Conservation (phyloP, 805 yeast genomes). For the Candida jianshihensis region DNA sequence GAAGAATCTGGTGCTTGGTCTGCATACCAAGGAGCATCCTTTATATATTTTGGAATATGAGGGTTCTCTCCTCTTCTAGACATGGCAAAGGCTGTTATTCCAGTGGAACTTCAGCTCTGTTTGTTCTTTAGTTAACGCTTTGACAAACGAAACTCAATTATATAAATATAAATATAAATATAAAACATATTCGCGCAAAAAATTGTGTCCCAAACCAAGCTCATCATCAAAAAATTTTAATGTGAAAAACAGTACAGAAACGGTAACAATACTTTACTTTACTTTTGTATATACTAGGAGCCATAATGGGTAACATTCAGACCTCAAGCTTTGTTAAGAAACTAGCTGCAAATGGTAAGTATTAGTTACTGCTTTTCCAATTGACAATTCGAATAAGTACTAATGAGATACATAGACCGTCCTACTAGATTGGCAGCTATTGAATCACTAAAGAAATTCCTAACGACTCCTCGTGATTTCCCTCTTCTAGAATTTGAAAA, state of each 20-base stretch:
- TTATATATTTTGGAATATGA: conserved; percentile 34
- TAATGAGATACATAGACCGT: conserved; percentile 36
- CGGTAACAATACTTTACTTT: too few species aligned
- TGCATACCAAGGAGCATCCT: conserved; percentile 35
- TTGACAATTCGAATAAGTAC: too few species aligned
- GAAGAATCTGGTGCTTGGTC: conserved; percentile 14
- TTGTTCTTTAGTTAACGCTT: background rate
- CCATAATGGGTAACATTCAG: conserved; percentile 23
- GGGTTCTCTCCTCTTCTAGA: conserved; percentile 18
- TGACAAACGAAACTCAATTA: too few species aligned
- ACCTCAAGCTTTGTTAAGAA: conserved; percentile 60
- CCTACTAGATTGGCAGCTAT: conserved; percentile 70
- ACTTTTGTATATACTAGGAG: too few species aligned
- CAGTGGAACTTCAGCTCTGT: too few species aligned
- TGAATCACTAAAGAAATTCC: conserved; percentile 51
- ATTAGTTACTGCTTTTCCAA: background rate
- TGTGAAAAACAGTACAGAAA: background rate
- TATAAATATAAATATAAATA: too few species aligned
- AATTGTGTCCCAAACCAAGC: too few species aligned
- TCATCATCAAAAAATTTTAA: conserved; percentile 4
- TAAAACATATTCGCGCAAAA: too few species aligned
- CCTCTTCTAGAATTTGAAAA: conserved; percentile 53
- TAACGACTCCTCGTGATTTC: conserved; percentile 31
- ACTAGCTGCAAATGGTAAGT: conserved; percentile 67
- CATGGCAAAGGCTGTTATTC: background rate